Evolutionary conservation across 2,329 filamentous ascomycete species (phyloP), one percentile per base, ranked within the genome.

Genomic region (Claviceps arundinis): DNA sequence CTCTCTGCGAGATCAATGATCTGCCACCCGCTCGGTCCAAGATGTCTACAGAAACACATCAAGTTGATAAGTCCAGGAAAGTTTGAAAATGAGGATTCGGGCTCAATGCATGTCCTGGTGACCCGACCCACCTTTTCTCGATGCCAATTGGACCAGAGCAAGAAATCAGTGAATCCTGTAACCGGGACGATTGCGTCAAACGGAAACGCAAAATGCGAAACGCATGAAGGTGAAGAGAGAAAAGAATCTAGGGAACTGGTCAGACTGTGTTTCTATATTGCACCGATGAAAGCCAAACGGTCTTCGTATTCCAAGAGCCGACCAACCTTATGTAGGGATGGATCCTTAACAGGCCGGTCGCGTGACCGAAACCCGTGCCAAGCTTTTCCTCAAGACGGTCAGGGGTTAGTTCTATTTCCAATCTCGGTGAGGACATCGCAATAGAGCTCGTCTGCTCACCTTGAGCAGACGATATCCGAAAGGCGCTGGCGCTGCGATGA

Each of bases 321-420:
- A 46, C 48, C 38, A 19, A 53, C 26, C 19, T 26, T 26, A 50
- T 53, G 37, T 52, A 45, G 17, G 26, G 45, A 46, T 50, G 43
- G 51, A 50, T 45, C 52, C 46, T 19, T 41, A 42, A 17, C 22
- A 52, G 55, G 54, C 55, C 54, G 52, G 54, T 58, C 55, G 52
- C 57, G 57, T 59, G 57, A 57, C 55, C 30, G 30, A 11, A 34
- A 11, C 14, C 48, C 37, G 47, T 50, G 52, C 47, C 48, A 14
- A 53, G 30, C 11, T n/a, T 46, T 42, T 34, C 34, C 40, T 14
- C 30, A 16, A 16, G 14, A 40, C 52, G 40, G 22, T 41, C 44
- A 4, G 50, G 24, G 37, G 17, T 50, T 41, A 53, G 48, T 30
- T 37, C 42, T 45, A 14, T 34, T 34, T 34, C 30, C 9, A 34